Evolutionary conservation across 2,329 filamentous ascomycete species (phyloP).

Genomic region (Pseudovirgaria hyperparasitica): DNA sequence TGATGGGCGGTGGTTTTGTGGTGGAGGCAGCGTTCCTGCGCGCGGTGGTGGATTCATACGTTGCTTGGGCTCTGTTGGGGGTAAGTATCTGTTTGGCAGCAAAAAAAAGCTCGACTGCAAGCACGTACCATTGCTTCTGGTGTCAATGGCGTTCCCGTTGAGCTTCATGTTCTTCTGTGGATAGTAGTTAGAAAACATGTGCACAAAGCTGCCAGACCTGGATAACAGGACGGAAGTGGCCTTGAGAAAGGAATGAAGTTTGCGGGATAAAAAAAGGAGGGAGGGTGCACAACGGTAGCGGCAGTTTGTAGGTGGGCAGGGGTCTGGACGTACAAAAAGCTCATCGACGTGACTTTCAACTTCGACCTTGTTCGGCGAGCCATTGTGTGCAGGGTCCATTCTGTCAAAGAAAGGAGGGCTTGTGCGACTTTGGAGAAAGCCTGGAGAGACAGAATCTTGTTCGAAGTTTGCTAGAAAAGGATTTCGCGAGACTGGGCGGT

Average conservation of each 20-base stretch:
- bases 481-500: slow-evolving; percentile 56
- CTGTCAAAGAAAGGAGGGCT: slow-evolving; percentile 18
- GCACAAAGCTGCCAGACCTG: slow-evolving; percentile 23
- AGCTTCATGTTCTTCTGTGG: slow-evolving; percentile 54
- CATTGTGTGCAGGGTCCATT: slow-evolving; percentile 22
- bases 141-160: slow-evolving; percentile 46
- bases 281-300: slow-evolving; percentile 2
- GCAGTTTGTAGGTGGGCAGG: slow-evolving; percentile 8
- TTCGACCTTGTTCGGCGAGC: slow-evolving; percentile 33
- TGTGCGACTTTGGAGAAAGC: slow-evolving; percentile 11
- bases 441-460: slow-evolving; percentile 24
- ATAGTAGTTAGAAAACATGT: slow-evolving; percentile 29
- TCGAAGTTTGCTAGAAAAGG: slow-evolving; percentile 56
- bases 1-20: slow-evolving; percentile 44
- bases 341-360: slow-evolving; percentile 48
- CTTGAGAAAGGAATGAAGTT: slow-evolving; percentile 1
- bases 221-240: slow-evolving; percentile 21
- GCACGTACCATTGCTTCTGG: slow-evolving; percentile 15
- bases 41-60: slow-evolving; percentile 32
- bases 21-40: slow-evolving; percentile 33
- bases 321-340: slow-evolving; percentile 55
- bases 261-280: slow-evolving; percentile 1
- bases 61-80: no score
- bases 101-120: no score
- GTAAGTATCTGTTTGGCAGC: no score